Base-by-base conservation (phyloP, 768 basidiomycete genomes). In the Symmetrospora coprosmae region DNA sequence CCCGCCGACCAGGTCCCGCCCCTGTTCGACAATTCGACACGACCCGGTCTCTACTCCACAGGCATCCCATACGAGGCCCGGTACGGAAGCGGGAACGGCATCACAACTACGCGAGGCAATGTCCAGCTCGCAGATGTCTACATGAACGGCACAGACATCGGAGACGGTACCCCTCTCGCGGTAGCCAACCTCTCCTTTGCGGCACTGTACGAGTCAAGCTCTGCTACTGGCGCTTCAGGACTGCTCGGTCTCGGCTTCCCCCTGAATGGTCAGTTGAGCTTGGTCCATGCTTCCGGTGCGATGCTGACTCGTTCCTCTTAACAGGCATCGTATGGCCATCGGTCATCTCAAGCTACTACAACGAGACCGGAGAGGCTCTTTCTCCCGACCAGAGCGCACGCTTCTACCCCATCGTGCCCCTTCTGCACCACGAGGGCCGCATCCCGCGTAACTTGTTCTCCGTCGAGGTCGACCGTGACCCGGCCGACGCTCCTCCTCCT, bases 161-260 rank as follows among this genome's bases (percentile, higher is more conserved):
- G n/a, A n/a, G n/a, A n/a, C n/a, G n/a, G n/a, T n/a, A n/a, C n/a
- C n/a, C n/a, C n/a, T n/a, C 55, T 58, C 9, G 33, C 28, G 30
- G 55, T 35, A 39, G 35, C 43, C 55, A 58, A 58, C 43, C 55
- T 58, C 14, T 45, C 55, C n/a, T 58, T 58, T 21, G 55, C 55
- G 9, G 46, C 43, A 30, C 30, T 58, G 31, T 58, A 58, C 41
- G 28, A 31, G 9, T 46, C 55, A 30, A 58, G 43, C 31, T 21
- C 19, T 17, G 17, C 39, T 17, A 46, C 55, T 25, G 55, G 55
- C 28, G 55, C 40, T 3, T 23, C n/a, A 7, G 55, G 55, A 27
- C 31, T 58, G n/a, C 38, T 58, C 5, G 55, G 55, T n/a, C 43
- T 58, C 5, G 55, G 55, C 3, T 58, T 58, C 43, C 55, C 55